Evolutionary conservation across 2,329 filamentous ascomycete species (phyloP), one percentile per base, ranked within the genome.

Genomic region (Chaetomium sp.): DNA sequence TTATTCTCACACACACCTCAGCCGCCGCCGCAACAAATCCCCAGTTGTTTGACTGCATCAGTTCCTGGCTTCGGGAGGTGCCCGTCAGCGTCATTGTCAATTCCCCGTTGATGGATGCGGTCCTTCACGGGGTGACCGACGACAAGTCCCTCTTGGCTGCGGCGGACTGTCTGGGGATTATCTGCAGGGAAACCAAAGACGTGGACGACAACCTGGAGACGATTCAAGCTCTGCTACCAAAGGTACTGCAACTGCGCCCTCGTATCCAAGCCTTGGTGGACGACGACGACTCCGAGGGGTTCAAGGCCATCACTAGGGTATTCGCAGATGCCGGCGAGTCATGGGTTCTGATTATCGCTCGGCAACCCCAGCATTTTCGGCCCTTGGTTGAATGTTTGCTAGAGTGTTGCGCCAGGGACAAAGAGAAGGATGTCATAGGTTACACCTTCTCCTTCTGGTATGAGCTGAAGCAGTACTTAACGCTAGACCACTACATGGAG

Each of bases 361-460:
- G 94, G 49, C 79, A 96, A 65, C 90, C 94, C 0, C 71, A 75
- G 11, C 84, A 91, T 50, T 97, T 97, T 75, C 82, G 88, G 41
- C 84, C 83, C 9, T 78, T 99, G 5, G 92, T 99, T 9, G 91
- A 96, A 66, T 85, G 88, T 6, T 85, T 99, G 12, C 79, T 97
- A n/a, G 91, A 97, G 73, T 96, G 91, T 67, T 91, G 89, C 58
- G 83, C 87, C 9, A 82, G 88, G 62, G 94, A 99, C 70, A 85
- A 85, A 68, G 92, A 96, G 53, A 84, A 88, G 59, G 94, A 99
- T 62, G 90, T 91, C 4, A 91, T 99, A 60, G 89, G 90, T 53
- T 85, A 94, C 66, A 99, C 95, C 0, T 99, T 99, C 72, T 85
- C 84, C 63, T 97, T 99, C 74, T 99, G 94, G 94, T 97, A 95